phyloP scores from a whole-genome alignment of 345 rosid species.

The Garcia nutans region DNA sequence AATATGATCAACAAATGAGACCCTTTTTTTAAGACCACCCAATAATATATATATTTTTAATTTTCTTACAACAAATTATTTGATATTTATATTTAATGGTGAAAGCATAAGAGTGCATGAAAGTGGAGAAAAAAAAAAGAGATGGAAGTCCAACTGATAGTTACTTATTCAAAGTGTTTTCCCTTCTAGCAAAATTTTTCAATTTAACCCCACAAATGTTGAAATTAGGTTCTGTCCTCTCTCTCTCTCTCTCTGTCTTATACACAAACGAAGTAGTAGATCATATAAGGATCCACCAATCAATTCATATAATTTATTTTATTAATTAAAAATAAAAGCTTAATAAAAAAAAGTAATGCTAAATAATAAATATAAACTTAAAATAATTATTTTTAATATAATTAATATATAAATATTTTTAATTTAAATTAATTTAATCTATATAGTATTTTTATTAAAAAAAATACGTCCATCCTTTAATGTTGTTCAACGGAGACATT shows the following conservation, averaged over 20 bases:
- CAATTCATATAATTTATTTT: not conserved
- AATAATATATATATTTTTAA: not conserved
- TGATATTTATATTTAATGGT: too few relatives aligned
- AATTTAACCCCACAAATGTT: constrained; percentile 24
- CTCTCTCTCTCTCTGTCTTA: not conserved
- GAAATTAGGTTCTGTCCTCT: not conserved
- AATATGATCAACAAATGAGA: too few relatives aligned
- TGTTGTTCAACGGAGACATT: not conserved
- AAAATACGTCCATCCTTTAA: not conserved
- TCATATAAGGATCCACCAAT: constrained; percentile 17
- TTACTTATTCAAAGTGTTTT: constrained; percentile 6
- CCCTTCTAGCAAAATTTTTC: constrained; percentile 16
- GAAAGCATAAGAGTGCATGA: constrained; percentile 12
- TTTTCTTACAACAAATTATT: too few relatives aligned
- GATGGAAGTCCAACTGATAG: constrained; percentile 12
- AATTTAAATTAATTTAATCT: too few relatives aligned
- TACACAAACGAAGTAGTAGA: not conserved
- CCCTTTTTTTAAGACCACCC: not conserved
- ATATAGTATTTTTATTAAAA: too few relatives aligned
- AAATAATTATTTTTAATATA: too few relatives aligned
- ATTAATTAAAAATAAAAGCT: too few relatives aligned
- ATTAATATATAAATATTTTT: too few relatives aligned
- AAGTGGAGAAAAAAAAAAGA: constrained; percentile 8
- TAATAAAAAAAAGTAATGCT: too few relatives aligned
- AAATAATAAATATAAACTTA: too few relatives aligned